Evolutionary conservation across 2,329 filamentous ascomycete species (phyloP).

Genomic region (Colletotrichum cordylinicola): DNA sequence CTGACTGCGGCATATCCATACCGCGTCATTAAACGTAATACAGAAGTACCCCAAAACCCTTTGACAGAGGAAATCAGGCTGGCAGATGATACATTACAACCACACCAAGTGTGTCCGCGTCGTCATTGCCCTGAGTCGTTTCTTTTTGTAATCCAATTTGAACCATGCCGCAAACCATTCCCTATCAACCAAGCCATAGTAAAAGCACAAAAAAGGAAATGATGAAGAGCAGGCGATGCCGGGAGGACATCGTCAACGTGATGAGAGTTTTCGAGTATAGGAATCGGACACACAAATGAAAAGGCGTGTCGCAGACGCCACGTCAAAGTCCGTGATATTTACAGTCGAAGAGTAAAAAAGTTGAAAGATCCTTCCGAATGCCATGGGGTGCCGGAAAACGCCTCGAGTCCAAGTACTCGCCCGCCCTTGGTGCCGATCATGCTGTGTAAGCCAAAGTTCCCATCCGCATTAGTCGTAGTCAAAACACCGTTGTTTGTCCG

Average conservation of each 20-base stretch:
- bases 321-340: background rate
- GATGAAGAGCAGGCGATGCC: background rate
- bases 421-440: background rate
- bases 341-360: background rate
- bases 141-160: background rate
- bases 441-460: background rate
- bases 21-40: background rate
- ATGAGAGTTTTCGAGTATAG: background rate
- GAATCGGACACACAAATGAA: background rate
- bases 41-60: background rate
- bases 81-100: conserved; percentile 4
- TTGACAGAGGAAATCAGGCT: background rate
- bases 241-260: background rate
- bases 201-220: background rate
- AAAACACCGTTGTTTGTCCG: background rate
- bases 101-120: background rate
- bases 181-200: background rate
- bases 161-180: background rate
- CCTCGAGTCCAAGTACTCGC: background rate
- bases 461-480: background rate
- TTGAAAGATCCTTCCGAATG: background rate
- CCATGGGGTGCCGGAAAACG: background rate
- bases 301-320: background rate
- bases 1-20: background rate
- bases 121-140: background rate